Evolutionary conservation across 2,329 filamentous ascomycete species (phyloP).

Genomic region (Passalora sequoiae): DNA sequence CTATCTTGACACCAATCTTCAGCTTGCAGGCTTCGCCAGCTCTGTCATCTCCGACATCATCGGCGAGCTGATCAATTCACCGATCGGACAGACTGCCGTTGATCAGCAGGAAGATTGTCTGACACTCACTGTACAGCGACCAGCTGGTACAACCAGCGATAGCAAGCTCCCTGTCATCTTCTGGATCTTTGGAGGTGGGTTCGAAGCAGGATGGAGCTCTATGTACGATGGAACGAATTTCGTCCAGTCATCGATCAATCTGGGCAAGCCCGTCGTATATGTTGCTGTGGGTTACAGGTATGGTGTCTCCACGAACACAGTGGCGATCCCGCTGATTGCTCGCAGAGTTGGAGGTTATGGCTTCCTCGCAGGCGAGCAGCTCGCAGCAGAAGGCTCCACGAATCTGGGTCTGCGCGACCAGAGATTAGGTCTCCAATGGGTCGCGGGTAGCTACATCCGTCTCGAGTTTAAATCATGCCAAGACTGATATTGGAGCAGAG

Average conservation of each 20-base stretch:
- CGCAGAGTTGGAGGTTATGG: slow-evolving; percentile 35
- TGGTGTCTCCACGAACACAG: too few relatives aligned
- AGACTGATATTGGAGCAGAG: too few relatives aligned
- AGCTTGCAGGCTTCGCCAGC: too few relatives aligned
- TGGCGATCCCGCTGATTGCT: too few relatives aligned
- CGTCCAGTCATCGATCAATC: slow-evolving; percentile 38
- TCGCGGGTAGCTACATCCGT: too few relatives aligned
- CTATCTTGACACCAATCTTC: slow-evolving; percentile 30
- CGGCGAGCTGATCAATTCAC: slow-evolving; percentile 37
- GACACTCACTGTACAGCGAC: slow-evolving; percentile 35
- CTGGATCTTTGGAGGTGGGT: slow-evolving; percentile 47
- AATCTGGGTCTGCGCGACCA: slow-evolving; percentile 35
- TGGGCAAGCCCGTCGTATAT: slow-evolving; percentile 63
- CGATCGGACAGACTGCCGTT: slow-evolving; percentile 35
- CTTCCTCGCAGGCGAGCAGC: slow-evolving; percentile 32
- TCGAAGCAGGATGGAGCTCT: slow-evolving; percentile 36
- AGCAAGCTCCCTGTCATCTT: slow-evolving; percentile 45
- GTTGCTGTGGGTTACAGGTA: slow-evolving; percentile 68
- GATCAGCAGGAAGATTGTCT: slow-evolving; percentile 42
- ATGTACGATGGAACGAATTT: slow-evolving; percentile 41
- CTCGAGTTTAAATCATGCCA: too few relatives aligned
- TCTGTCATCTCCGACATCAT: too few relatives aligned
- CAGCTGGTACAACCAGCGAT: slow-evolving; percentile 33
- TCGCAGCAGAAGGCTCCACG: slow-evolving; percentile 33
- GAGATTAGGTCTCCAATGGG: slow-evolving; percentile 29